Evolutionary conservation across 2,329 filamentous ascomycete genomes (phyloP).

Genomic region (Apiospora malaysiana): DNA sequence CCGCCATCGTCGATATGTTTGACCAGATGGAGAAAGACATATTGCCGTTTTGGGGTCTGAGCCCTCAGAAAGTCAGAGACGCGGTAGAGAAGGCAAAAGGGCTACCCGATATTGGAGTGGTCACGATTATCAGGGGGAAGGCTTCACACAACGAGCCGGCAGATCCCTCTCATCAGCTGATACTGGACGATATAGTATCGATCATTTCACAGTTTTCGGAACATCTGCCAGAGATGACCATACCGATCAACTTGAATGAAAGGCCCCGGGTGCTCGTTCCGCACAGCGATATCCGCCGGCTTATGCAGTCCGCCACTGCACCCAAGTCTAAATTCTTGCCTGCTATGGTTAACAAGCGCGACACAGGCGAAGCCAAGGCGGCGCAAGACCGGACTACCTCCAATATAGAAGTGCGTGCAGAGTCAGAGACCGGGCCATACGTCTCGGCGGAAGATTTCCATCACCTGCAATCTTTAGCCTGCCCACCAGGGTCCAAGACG

Average conservation of each 20-base stretch:
- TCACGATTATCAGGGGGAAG: constrained; percentile 69
- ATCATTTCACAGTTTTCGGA: constrained; percentile 76
- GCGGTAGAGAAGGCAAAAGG: constrained; percentile 51
- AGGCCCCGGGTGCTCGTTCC: constrained; percentile 75
- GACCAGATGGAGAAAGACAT: constrained; percentile 79
- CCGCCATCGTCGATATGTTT: constrained; percentile 80
- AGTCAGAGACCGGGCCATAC: background rate
- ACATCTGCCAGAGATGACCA: constrained; percentile 80
- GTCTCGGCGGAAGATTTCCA: constrained; percentile 33
- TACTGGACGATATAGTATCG: constrained; percentile 55
- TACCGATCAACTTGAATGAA: constrained; percentile 82
- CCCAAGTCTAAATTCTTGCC: constrained; percentile 55
- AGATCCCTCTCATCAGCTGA: constrained; percentile 39
- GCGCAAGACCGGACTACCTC: background rate
- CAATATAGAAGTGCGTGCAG: background rate
- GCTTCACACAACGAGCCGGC: constrained; percentile 49
- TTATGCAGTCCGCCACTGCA: constrained; percentile 37
- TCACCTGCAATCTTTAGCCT: constrained; percentile 53
- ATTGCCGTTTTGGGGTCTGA: constrained; percentile 77
- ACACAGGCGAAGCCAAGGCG: constrained; percentile 22
- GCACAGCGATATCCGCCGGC: constrained; percentile 62
- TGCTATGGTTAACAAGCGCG: constrained; percentile 40
- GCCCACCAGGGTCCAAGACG: constrained; percentile 65
- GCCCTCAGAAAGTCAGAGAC: constrained; percentile 70
- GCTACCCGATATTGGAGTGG: constrained; percentile 51